Evolutionary conservation across 2,329 filamentous ascomycete species (phyloP), one percentile per base, ranked within the genome.

Genomic region (Rhinocladiella similis): DNA sequence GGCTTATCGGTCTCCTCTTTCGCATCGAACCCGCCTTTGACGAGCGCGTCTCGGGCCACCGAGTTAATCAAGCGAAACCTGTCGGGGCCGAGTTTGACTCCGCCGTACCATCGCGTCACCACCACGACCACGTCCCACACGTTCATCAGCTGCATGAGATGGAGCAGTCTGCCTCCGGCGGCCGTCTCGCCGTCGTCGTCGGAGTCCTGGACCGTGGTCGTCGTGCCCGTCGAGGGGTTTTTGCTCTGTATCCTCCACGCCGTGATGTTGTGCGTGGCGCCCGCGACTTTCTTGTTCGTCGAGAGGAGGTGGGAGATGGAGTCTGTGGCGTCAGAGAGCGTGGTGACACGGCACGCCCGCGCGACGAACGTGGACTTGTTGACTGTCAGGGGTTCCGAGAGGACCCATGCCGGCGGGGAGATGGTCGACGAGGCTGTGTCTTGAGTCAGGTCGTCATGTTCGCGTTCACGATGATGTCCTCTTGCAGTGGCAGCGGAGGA

Each of bases 101-200:
- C 94, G 3, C 94, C 94, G 72, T 96, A 99, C 94, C 94, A 99
- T 61, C 94, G 78, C 38, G 90, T 91, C 25, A 99, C 93, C 3
- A 99, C 88, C 0, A 99, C 91, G 77, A 97, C 87, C 14, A 88
- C 87, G 72, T 95, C 84, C 91, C 92, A 97, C 10, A 95, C 80
- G 68, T 92, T 90, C 90, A 97, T 97, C 59, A 96, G 75, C 76
- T 97, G 91, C 86, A 99, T 88, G 27, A 99, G 77, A 75, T 96
- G 91, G 58, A 97, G 74, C 68, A 99, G 73, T 41, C 94, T 81
- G 0, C 88, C 86, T 0, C 94, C 94, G 0, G 94, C 94, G 5
- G 94, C 94, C 22, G 89, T 89, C 79, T 99, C 94, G 2, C 94
- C 94, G 70, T 99, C 94, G 67, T 99, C 94, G 67, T 99, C 90